Base-by-base conservation (phyloP, 2,329 filamentous ascomycete species). In the Aspergillus tubingensis region DNA sequence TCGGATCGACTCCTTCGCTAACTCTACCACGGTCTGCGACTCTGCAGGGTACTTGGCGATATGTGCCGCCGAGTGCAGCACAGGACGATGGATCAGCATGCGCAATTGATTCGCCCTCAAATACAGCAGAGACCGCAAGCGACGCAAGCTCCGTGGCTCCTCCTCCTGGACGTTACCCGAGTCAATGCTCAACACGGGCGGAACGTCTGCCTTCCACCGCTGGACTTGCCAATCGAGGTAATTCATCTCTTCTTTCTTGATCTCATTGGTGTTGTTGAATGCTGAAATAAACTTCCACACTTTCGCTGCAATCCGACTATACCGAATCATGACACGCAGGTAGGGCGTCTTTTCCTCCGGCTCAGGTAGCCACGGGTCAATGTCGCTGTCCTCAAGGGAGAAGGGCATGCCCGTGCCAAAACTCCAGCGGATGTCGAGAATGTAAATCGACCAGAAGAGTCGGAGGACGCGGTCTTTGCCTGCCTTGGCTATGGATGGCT, bases 31-130 rank as follows among this genome's bases (percentile, higher is more conserved):
- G 0, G 84, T 89, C 68, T 91, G 86, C 0, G 92, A 92, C 62
- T 91, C 88, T 5, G 80, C 76, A 39, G 88, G 83, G 70, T 96
- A 89, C 55, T 88, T 85, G 78, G 90, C 86, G 68, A 96, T 96
- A 69, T 88, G 92, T 8, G 87, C 90, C 0, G 71, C 69, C 0
- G 72, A 93, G 73, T 96, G 91, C 8, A 97, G 79, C 2, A 96
- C 88, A 0, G 92, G 92, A 0, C 92, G 91, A 75, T 96, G 91
- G 48, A 97, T 90, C 74, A 92, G 88, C 66, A 93, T 94, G 5
- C 92, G 89, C 77, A 96, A 90, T 79, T 96, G 91, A 69, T 96
- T 96, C 1, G 91, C 85, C n/a, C 93, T 86, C 5, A 96, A 81
- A 71, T 95, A 94, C 10, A 95, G 90, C 74, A 95, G 86, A 25